A percentile compares a stretch with the other conserved stretches of the same genome.
Conservation (phyloP, 495 filamentous ascomycete genomes). For the Aspergillus heteromorphus region DNA sequence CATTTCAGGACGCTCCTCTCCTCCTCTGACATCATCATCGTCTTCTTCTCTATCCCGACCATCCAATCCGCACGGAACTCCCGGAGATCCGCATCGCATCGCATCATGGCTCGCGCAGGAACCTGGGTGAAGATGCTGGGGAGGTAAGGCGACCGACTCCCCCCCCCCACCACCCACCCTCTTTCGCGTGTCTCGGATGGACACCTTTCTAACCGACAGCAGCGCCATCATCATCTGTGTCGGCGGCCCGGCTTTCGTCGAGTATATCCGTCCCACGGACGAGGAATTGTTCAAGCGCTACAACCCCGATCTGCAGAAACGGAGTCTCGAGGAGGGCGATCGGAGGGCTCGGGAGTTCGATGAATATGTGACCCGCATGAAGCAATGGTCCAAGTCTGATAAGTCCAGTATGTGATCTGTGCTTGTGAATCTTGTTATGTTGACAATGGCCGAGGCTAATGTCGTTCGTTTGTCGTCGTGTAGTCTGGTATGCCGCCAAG, state of each 20-base stretch:
- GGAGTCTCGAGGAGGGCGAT: constrained; percentile 67
- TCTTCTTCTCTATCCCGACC: constrained; percentile 22
- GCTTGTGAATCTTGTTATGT: too few species aligned
- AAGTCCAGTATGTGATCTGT: constrained; percentile 62
- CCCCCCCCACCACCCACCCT: neutral
- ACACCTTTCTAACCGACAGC: neutral
- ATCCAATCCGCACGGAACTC: neutral
- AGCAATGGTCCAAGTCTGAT: constrained; percentile 83
- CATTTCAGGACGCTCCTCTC: neutral
- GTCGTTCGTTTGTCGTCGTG: constrained; percentile 19
- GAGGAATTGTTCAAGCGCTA: constrained; percentile 91
- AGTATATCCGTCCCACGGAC: constrained; percentile 75
- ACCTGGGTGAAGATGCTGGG: constrained; percentile 52
- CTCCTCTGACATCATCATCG: constrained; percentile 18
- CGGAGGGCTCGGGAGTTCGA: constrained; percentile 78
- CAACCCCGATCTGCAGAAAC: constrained; percentile 86
- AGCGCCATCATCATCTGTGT: constrained; percentile 66
- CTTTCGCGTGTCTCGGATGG: neutral
- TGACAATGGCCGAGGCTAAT: constrained; percentile 5
- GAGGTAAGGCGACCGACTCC: too few species aligned
- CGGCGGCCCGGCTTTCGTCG: constrained; percentile 81
- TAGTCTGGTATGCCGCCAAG: constrained; percentile 72
- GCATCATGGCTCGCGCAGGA: constrained; percentile 45
- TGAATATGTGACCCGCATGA: constrained; percentile 75
- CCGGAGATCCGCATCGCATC: neutral